Evolutionary conservation across 225 moss, liverwort and hornwort species (phyloP), one percentile per base, ranked within the genome.

Genomic region (Polytrichum commune): DNA sequence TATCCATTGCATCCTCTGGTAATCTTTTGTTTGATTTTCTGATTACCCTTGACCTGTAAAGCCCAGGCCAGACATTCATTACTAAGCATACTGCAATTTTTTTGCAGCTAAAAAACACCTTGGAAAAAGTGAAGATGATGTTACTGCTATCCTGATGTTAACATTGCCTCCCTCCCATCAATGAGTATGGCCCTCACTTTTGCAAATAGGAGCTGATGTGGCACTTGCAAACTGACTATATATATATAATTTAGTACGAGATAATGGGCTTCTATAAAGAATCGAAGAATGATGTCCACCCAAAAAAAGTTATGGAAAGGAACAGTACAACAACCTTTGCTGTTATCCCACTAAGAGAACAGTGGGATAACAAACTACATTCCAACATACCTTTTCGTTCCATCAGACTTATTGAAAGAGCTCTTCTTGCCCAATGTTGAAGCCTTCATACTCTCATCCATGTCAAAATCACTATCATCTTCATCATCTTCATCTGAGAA

Each of bases 401-500:
- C 83, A 19, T 88, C 82, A 26, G 85, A 85, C 71, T 85, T 88
- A 4, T 83, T 83, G 57, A 81, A 76, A 33, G 72, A 79, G 74
- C 76, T 85, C 38, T 92, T 73, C 63, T 88, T 92, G 10, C 84
- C 79, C 80, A 86, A 67, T 1, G 86, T 84, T 73, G 81, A 87
- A n/a, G 90, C 90, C 80, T 76, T 87, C 32, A 75, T 84, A 64
- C 84, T 92, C 33, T 79, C 89, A 65, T 86, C 81, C 72, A 88
- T 84, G 26, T 90, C 90, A 30, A 81, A 80, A 55, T 80, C 88
- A 74, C 74, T 81, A 64, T 82, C 86, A 53, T 84, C 90, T 20
- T 84, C 94, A 55, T 90, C 90, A 29, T 91, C 91, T 53, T 91
- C 90, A 80, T 92, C 90, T 55, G 98, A 95, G 46, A 98, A 98